A percentile compares a stretch with the other conserved stretches of the same genome.
Conservation (phyloP, 2,329 filamentous ascomycete species). For the Neurospora sp. region DNA sequence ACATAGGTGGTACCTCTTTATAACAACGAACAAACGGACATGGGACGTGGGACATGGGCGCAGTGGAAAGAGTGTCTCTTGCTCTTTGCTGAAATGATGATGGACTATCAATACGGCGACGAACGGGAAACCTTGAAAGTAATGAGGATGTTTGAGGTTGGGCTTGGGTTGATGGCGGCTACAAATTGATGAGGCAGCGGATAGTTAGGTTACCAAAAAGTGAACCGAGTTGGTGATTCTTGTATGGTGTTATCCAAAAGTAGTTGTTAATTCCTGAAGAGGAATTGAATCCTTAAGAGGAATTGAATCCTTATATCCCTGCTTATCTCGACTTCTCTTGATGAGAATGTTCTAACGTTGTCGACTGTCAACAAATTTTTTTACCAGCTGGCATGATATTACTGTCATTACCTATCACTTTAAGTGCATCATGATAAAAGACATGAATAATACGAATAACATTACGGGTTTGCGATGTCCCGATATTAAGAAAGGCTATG, state of each 20-base stretch:
- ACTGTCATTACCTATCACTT: neutral
- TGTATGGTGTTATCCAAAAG: neutral
- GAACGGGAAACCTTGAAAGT: neutral
- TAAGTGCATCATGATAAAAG: neutral
- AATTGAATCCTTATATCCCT: neutral
- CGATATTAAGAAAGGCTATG: neutral
- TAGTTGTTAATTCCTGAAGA: neutral
- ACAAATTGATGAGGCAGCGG: neutral
- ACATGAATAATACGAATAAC: neutral
- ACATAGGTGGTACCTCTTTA: neutral
- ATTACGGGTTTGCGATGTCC: neutral
- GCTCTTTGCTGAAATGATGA: neutral
- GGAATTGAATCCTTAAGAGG: neutral
- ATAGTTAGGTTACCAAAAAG: neutral
- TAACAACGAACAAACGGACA: neutral
- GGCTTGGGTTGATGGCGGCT: neutral
- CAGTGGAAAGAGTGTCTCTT: neutral
- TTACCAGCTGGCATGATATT: too few species aligned
- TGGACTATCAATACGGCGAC: neutral
- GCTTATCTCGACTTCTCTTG: too few species aligned
- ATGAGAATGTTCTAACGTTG: too few species aligned
- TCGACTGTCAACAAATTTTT: too few species aligned
- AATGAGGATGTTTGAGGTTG: neutral
- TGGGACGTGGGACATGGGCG: neutral
- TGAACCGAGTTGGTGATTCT: neutral